These are phyloP conservation scores for Castanea sativa DNA, from an alignment of 306 rosid species.

Conservation along the genomic window DNA sequence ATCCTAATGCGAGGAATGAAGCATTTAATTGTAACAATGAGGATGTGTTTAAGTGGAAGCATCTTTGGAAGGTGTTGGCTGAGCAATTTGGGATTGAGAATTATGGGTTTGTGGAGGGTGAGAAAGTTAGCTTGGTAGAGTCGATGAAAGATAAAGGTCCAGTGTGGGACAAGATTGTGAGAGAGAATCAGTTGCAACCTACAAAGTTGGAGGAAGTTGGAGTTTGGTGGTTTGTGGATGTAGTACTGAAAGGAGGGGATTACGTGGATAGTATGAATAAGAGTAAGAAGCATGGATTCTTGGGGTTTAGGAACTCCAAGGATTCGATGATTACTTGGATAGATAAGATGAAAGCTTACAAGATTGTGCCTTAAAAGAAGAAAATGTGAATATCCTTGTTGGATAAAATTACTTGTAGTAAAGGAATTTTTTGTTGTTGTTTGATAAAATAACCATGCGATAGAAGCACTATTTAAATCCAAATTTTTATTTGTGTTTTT, in stretches of 20 bases:
- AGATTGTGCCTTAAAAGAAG: background rate
- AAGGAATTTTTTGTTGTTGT: no score
- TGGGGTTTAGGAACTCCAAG: constrained; percentile 69
- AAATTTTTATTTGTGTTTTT: no score
- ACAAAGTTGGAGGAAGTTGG: constrained; percentile 49
- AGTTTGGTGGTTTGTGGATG: constrained; percentile 54
- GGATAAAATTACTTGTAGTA: background rate
- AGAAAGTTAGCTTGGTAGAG: constrained; percentile 30
- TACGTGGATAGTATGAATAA: constrained; percentile 47
- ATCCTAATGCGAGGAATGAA: no score
- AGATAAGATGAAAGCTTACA: constrained; percentile 36
- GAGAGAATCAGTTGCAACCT: constrained; percentile 36
- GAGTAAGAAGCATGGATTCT: constrained; percentile 63
- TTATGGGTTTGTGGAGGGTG: constrained; percentile 50
- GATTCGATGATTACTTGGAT: constrained; percentile 53
- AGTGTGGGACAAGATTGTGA: constrained; percentile 67
- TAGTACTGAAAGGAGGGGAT: background rate
- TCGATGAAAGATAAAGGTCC: constrained; percentile 47
- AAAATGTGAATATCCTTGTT: background rate
- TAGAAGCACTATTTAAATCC: no score
- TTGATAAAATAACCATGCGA: no score
- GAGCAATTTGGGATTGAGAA: constrained; percentile 64
- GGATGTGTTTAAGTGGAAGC: constrained; percentile 67
- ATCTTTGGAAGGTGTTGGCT: constrained; percentile 65
- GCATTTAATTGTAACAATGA: constrained; percentile 50